Conservation (phyloP, 768 basidiomycete species). For the Xanthoconium stramineum region DNA sequence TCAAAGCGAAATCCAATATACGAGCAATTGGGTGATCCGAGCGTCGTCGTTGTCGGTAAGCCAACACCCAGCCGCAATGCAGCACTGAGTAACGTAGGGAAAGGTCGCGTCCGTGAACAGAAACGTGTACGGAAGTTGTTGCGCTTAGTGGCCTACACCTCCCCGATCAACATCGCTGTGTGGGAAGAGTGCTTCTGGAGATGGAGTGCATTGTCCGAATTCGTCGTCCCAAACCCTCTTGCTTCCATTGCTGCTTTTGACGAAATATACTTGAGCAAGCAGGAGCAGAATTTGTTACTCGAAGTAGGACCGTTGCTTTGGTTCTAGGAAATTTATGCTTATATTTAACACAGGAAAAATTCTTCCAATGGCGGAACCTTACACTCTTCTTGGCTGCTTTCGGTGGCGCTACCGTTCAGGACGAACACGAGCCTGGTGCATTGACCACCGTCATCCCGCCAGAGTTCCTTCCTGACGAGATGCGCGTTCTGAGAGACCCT, state of each 20-base stretch:
- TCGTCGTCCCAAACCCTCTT: conserved; percentile 42
- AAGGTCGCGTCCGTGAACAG: conserved; percentile 77
- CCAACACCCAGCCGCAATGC: conserved; percentile 2
- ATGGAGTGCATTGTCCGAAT: conserved; percentile 65
- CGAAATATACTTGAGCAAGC: conserved; percentile 32
- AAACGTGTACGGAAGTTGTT: conserved; percentile 74
- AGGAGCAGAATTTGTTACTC: conserved; percentile 36
- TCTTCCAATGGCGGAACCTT: conserved; percentile 83
- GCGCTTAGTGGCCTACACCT: conserved; percentile 58
- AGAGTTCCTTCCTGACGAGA: conserved; percentile 63
- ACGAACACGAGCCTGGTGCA: conserved; percentile 47
- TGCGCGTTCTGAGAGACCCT: conserved; percentile 63
- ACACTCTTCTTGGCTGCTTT: conserved; percentile 73
- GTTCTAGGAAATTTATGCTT: neutral
- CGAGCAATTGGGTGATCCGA: conserved; percentile 76
- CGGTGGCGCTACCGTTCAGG: conserved; percentile 61
- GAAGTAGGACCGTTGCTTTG: conserved; percentile 32
- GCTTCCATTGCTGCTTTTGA: conserved; percentile 35
- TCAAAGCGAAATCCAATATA: conserved; percentile 72
- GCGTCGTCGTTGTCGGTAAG: conserved; percentile 65
- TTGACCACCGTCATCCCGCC: conserved; percentile 54
- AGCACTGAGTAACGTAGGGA: conserved; percentile 3
- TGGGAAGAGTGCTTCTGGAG: conserved; percentile 83
- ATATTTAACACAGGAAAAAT: conserved; percentile 51
- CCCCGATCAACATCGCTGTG: conserved; percentile 67